Conservation (phyloP, 306 rosid species). For the Glycine soja region DNA sequence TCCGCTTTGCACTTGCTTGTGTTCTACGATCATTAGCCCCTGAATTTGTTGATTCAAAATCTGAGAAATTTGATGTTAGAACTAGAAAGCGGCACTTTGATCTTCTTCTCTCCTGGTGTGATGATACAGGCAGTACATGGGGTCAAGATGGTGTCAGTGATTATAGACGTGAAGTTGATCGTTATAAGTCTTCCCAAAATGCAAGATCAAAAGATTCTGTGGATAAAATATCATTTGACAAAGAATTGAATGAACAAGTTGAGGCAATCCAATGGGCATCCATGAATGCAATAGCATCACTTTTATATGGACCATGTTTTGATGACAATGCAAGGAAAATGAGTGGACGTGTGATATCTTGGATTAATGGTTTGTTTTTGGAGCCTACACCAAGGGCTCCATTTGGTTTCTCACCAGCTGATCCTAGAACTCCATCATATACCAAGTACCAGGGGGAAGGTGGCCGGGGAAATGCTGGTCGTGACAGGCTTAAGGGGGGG, state of each 20-base stretch:
- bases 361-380: constrained; percentile 95
- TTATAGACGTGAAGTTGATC: constrained; percentile 97
- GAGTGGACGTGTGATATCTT: constrained; percentile 95
- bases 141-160: constrained; percentile 89
- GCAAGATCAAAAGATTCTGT: constrained; percentile 96
- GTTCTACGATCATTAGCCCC: constrained; percentile 96
- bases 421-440: constrained; percentile 98
- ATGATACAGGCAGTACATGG: constrained; percentile 68
- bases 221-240: constrained; percentile 93
- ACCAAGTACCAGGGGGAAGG: constrained; percentile 86
- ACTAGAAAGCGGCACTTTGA: constrained; percentile 94
- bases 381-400: constrained; percentile 98
- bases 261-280: constrained; percentile 99
- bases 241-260: constrained; percentile 93
- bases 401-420: constrained; percentile 96
- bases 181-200: constrained; percentile 97
- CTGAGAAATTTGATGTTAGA: constrained; percentile 92
- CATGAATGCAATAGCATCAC: constrained; percentile 98
- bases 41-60: constrained; percentile 93
- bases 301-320: constrained; percentile 96
- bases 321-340: constrained; percentile 97
- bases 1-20: constrained; percentile 95
- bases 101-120: constrained; percentile 95
- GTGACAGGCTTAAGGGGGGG: constrained; percentile 93
- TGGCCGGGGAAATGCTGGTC: constrained; percentile 82